Conservation (phyloP, 2,329 filamentous ascomycete species). For the Beauveria asiatica region DNA sequence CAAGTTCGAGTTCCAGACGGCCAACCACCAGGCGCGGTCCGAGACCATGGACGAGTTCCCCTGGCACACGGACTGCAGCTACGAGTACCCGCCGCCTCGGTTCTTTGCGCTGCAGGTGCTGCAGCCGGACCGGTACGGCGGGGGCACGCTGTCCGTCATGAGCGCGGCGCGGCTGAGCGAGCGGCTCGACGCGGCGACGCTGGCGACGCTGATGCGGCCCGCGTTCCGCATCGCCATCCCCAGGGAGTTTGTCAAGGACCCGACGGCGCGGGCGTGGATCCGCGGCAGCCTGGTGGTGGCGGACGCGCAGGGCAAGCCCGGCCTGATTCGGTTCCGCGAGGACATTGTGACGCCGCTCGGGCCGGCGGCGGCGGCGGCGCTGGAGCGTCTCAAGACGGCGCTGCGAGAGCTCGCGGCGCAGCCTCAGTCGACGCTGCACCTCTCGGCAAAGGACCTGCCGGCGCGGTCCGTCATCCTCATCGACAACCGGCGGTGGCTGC, state of each 20-base stretch:
- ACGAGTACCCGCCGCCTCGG: slow-evolving; percentile 27
- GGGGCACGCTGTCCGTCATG: slow-evolving; percentile 31
- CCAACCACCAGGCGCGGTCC: slow-evolving; percentile 26
- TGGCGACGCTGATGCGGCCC: slow-evolving; percentile 16
- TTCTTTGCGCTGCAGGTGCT: slow-evolving; percentile 35
- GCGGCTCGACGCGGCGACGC: slow-evolving; percentile 19
- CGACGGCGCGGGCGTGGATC: slow-evolving; percentile 12
- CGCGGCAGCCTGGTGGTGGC: slow-evolving; percentile 17
- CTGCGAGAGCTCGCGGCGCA: slow-evolving; percentile 14
- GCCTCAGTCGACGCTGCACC: slow-evolving; percentile 15
- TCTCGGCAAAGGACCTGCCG: slow-evolving; percentile 20
- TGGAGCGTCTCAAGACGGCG: slow-evolving; percentile 18
- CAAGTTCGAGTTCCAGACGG: slow-evolving; percentile 24
- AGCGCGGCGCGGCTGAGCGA: slow-evolving; percentile 22
- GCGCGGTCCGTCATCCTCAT: slow-evolving; percentile 23
- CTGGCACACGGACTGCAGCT: slow-evolving; percentile 38
- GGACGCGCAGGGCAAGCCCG: neutral
- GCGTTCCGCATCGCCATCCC: slow-evolving; percentile 26
- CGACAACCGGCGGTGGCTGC: slow-evolving; percentile 25
- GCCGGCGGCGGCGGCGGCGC: slow-evolving; percentile 15
- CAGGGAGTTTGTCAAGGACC: slow-evolving; percentile 26
- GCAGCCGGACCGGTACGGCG: slow-evolving; percentile 30
- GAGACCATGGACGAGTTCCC: slow-evolving; percentile 35
- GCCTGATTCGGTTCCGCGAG: slow-evolving; percentile 22
- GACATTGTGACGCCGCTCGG: slow-evolving; percentile 24